phyloP scores from a whole-genome alignment of 2,329 filamentous ascomycete genomes.

The Lasiodiplodia sp. region DNA sequence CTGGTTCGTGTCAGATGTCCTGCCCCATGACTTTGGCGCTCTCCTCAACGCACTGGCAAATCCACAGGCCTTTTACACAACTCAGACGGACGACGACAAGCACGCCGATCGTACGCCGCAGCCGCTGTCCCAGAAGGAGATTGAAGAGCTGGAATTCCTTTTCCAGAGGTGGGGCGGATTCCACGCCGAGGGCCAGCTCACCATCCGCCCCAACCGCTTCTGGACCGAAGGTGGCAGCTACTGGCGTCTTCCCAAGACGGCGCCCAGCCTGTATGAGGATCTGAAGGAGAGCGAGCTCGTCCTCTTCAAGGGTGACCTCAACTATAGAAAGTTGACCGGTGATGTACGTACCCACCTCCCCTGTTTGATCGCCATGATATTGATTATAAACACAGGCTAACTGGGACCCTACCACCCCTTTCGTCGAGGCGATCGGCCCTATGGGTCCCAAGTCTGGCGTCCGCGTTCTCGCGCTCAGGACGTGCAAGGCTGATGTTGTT shows the following conservation, averaged over 20 bases:
- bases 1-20: conserved; percentile 97
- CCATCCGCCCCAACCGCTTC: conserved; percentile 84
- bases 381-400: conserved; percentile 59
- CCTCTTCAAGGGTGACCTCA: conserved; percentile 96
- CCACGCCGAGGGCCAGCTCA: conserved; percentile 83
- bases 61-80: conserved; percentile 80
- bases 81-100: conserved; percentile 71
- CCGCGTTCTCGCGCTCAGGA: conserved; percentile 85
- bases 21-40: conserved; percentile 84
- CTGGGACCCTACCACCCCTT: conserved; percentile 90
- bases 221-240: conserved; percentile 90
- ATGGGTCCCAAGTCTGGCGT: conserved; percentile 82
- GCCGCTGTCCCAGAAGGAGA: conserved; percentile 72
- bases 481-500: conserved; percentile 95
- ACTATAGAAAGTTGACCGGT: conserved; percentile 90
- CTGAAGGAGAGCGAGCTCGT: conserved; percentile 84
- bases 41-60: conserved; percentile 80
- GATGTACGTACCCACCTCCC: conserved; percentile 70
- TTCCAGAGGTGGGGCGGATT: conserved; percentile 82
- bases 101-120: conserved; percentile 62
- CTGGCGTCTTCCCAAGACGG: conserved; percentile 80
- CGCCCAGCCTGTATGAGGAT: conserved; percentile 74
- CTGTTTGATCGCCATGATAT: not conserved
- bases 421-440: conserved; percentile 83
- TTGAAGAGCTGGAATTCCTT: conserved; percentile 72